Evolutionary conservation across 495 filamentous ascomycete species (phyloP), one percentile per base, ranked within the genome.

Genomic region (Wilcoxina mikolae): DNA sequence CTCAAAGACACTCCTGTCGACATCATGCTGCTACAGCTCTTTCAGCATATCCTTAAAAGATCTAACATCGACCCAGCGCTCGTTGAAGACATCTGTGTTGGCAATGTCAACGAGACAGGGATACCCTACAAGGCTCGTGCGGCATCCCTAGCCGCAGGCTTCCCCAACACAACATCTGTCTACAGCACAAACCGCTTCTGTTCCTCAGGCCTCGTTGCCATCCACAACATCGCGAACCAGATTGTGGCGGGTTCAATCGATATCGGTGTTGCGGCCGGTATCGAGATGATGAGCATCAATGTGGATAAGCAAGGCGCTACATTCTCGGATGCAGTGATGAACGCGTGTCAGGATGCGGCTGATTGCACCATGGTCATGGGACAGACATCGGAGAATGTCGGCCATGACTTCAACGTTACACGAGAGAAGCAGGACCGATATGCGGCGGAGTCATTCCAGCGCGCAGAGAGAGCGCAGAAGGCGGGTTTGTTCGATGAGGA

Each of bases 341-440:
- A 76, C 58, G 78, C 76, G 64, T 73, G 67, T 55, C 84, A 85
- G 65, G 88, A 95, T 65, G 78, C 85, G 0, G 64, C 67, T 29
- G 91, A 98, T 69, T 93, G 87, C 74, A 77, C 86, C 78, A 80
- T 90, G 75, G 81, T 87, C 26, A 98, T 98, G 91, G 91, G 91
- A 0, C 91, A 94, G 79, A 98, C 91, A 0, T 87, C 82, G 10
- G 91, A 98, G 73, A 95, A 98, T 60, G 85, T 98, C n/a, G 86
- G 79, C 44, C 79, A 77, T 49, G 90, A 95, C 71, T 98, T 98
- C 66, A 76, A 81, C 55, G 81, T 98, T 62, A 69, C 79, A 1
- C 78, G 91, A 42, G 81, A 90, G 65, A 65, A 66, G 57, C 86
- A 95, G 67, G 91, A 98, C 67, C 70, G 76, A 53, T 95, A 81